Conservation (phyloP, 441 rosid species). For the Bruguiera hainesii region DNA sequence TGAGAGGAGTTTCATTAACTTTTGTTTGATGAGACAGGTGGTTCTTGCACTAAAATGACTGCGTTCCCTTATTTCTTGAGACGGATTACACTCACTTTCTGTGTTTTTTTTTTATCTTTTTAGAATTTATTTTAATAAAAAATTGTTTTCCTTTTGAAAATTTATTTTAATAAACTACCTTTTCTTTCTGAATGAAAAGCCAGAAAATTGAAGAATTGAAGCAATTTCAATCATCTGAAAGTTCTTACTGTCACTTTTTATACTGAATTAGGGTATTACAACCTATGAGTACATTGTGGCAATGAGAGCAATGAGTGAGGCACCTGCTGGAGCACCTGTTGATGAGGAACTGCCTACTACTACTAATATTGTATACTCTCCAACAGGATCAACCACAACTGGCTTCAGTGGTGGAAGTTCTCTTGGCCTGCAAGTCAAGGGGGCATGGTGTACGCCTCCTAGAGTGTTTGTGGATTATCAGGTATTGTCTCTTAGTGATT, state of each 20-base stretch:
- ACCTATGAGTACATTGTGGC: constrained; percentile 97
- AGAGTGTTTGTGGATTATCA: constrained; percentile 92
- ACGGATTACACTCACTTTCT: no score
- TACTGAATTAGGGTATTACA: constrained; percentile 67
- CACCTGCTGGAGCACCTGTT: constrained; percentile 60
- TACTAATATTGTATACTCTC: constrained; percentile 58
- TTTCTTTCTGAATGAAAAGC: no score
- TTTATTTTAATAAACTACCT: no score
- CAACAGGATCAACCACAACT: constrained; percentile 82
- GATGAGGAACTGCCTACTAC: constrained; percentile 56
- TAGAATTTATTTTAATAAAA: no score
- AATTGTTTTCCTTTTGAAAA: no score
- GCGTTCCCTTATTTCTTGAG: no score
- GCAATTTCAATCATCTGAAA: background rate
- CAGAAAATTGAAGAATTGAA: no score
- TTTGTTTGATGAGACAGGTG: no score
- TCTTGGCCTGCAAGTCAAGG: constrained; percentile 79
- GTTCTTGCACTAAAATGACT: no score
- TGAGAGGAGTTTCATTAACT: no score
- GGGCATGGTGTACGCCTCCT: constrained; percentile 96
- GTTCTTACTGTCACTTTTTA: background rate
- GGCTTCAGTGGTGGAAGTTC: constrained; percentile 93
- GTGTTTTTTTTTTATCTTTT: no score
- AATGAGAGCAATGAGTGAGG: constrained; percentile 84
- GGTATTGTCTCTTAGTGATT: constrained; percentile 37